phyloP scores from a whole-genome alignment of 2,329 filamentous ascomycete genomes.

The Zopfia rhizophila region DNA sequence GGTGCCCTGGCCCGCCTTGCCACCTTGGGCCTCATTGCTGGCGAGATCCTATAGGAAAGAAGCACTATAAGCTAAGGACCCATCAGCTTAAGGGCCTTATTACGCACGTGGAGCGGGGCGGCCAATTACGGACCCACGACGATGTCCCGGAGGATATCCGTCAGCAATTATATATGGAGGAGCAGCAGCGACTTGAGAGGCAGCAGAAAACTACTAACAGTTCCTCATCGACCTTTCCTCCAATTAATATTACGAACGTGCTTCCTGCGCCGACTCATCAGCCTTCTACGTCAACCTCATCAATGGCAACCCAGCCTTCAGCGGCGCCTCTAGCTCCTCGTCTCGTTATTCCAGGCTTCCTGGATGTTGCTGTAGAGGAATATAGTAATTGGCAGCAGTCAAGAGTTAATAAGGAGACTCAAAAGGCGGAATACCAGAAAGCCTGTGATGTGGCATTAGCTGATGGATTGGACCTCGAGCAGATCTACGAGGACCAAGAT shows the following conservation, averaged over 20 bases:
- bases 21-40: slow-evolving; percentile 44
- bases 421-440: slow-evolving; percentile 23
- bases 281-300: slow-evolving; percentile 8
- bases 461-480: too few species aligned
- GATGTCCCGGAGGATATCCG: slow-evolving; percentile 44
- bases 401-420: slow-evolving; percentile 19
- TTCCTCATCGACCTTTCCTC: slow-evolving; percentile 28
- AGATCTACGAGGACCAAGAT: too few species aligned
- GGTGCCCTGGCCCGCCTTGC: slow-evolving; percentile 40
- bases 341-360: slow-evolving; percentile 25
- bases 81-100: slow-evolving; percentile 44
- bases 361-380: slow-evolving; percentile 20
- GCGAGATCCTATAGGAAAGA: slow-evolving; percentile 43
- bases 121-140: slow-evolving; percentile 33
- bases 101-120: slow-evolving; percentile 36
- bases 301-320: slow-evolving; percentile 8
- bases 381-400: slow-evolving; percentile 31
- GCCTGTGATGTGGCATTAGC: slow-evolving; percentile 17
- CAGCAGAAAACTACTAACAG: slow-evolving; percentile 26
- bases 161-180: slow-evolving; percentile 44
- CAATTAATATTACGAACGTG: slow-evolving; percentile 46
- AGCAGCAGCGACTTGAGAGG: slow-evolving; percentile 37
- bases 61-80: slow-evolving; percentile 46
- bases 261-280: slow-evolving; percentile 23
- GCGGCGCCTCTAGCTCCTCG: slow-evolving; percentile 3